Conservation (phyloP, 139 green algal genomes). For the Chlamydomonas sphaeroides region DNA sequence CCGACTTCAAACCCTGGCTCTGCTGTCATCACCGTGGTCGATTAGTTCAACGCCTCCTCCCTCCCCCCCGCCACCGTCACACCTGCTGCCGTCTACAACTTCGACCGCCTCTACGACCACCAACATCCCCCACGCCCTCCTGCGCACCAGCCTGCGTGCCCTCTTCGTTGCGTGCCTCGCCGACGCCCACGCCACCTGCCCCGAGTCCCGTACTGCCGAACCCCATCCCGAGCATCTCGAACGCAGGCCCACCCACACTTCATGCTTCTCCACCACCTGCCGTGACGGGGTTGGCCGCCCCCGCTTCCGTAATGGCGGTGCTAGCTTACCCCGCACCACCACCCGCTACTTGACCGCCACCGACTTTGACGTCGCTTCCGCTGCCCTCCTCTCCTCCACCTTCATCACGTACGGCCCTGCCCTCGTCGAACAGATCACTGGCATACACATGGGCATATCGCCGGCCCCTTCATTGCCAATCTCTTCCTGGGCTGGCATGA, state of each 20-base stretch:
- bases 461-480: slow-evolving; percentile 16
- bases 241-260: background rate
- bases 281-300: too few relatives aligned
- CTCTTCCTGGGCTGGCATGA: slow-evolving; percentile 7
- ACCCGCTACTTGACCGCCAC: background rate
- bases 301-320: background rate
- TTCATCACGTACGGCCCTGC: background rate
- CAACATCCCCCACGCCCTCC: background rate
- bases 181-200: background rate
- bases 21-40: background rate
- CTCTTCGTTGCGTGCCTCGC: background rate
- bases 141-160: background rate
- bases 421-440: background rate
- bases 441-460: slow-evolving; percentile 8
- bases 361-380: background rate
- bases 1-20: background rate
- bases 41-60: background rate
- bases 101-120: background rate
- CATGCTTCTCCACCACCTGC: background rate
- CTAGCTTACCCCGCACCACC: background rate
- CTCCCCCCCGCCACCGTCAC: background rate
- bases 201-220: background rate
- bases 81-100: background rate
- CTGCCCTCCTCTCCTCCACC: background rate
- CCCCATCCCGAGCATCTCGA: background rate